Evolutionary conservation across 179 eudicot genomes (phyloP), one percentile per base, ranked within the genome.

Genomic region (Spinacia oleracea): DNA sequence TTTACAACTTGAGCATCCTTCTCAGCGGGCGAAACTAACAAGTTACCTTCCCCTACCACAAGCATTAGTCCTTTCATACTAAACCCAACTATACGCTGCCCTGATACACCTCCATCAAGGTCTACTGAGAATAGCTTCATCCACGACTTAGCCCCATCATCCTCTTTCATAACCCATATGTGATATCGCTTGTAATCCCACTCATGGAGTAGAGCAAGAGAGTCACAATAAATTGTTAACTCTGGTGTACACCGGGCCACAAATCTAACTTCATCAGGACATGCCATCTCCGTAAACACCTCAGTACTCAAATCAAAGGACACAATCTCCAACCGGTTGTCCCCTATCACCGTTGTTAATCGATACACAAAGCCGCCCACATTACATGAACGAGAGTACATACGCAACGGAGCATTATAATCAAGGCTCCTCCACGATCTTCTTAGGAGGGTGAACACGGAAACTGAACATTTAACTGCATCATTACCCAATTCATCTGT

Each of bases 141-240:
- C 80, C 80, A 78, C 1, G 80, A 59, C 29, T 78, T 45, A 21
- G 7, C 58, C 5, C 3, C 75, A 58, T 21, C 80, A 21, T 31
- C 56, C 3, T 67, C 74, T 56, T 9, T 43, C 74, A 78, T 29
- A 9, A 70, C 70, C 80, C 80, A 78, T 53, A 78, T 14, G 34
- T 78, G 25, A 5, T 62, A 56, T 29, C 20, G 8, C 56, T 32
- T 29, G 11, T 5, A 4, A 31, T 40, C 18, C 55, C 18, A 3
- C 4, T 63, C 25, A 58, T 78, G 58, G 32, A 70, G 46, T 18
- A 78, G 32, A 2, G 60, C 43, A 58, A 78, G 70, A 12, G 76
- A 70, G 31, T 59, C 69, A 31, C 75, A n/a, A 0, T 45, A 78
- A 3, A 43, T 15, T 8, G 45, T 59, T 5, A 78, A 56, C 34